Percentiles rank a stretch among this genome's conserved stretches.
Evolutionary conservation across 2,329 filamentous ascomycete species (phyloP).

Genomic region (Didymellaceae sp.): DNA sequence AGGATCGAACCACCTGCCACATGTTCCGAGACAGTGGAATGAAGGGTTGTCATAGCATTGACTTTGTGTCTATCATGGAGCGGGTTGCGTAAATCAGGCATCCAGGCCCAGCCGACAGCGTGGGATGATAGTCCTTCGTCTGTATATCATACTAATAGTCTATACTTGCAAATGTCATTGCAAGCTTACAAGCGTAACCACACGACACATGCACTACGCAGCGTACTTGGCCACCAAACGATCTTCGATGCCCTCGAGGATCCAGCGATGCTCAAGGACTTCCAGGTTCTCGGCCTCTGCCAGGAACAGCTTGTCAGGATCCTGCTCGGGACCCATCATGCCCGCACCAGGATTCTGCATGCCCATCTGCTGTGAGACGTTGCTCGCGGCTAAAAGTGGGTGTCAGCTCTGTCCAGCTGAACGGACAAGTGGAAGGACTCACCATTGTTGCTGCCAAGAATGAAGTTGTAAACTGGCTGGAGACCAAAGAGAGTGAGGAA

Average conservation of each 20-base stretch:
- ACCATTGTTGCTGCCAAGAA: slow-evolving; percentile 96
- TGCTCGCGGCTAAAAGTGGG: slow-evolving; percentile 74
- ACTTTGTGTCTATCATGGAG: slow-evolving; percentile 28
- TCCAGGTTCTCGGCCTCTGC: slow-evolving; percentile 94
- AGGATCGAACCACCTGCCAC: slow-evolving; percentile 26
- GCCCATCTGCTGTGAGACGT: slow-evolving; percentile 85
- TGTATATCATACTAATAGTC: background rate
- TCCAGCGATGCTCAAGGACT: slow-evolving; percentile 91
- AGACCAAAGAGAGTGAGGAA: slow-evolving; percentile 96
- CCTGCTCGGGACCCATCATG: slow-evolving; percentile 90
- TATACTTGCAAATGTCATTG: slow-evolving; percentile 2
- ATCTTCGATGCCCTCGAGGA: slow-evolving; percentile 86
- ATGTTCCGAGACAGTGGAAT: slow-evolving; percentile 32
- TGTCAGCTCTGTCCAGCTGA: slow-evolving; percentile 37
- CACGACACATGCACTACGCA: slow-evolving; percentile 25
- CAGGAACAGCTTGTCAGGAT: slow-evolving; percentile 93
- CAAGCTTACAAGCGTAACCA: slow-evolving; percentile 10
- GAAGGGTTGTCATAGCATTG: slow-evolving; percentile 34
- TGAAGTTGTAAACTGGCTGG: slow-evolving; percentile 96
- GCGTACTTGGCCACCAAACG: slow-evolving; percentile 67
- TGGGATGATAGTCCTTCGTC: slow-evolving; percentile 29
- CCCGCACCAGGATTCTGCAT: slow-evolving; percentile 76
- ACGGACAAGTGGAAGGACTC: slow-evolving; percentile 47
- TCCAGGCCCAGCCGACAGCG: slow-evolving; percentile 22
- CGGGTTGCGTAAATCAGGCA: slow-evolving; percentile 28